These are phyloP conservation scores for Cyberlindnera maritima DNA, from an alignment of 805 yeast species.

Conservation along the genomic window DNA sequence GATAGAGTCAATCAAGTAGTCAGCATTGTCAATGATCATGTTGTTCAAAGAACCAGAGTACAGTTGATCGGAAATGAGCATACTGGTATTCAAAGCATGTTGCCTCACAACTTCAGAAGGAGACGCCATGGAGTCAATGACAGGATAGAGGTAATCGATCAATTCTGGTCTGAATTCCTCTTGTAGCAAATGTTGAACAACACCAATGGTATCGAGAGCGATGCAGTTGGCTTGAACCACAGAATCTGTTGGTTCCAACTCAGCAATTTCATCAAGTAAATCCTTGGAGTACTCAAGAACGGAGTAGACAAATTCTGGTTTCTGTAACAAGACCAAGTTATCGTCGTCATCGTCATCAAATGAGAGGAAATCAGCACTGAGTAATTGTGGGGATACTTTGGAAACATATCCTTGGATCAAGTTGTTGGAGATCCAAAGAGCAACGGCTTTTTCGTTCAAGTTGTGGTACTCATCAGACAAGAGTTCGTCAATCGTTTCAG, in stretches of 20 bases:
- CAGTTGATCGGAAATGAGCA: conserved; percentile 46
- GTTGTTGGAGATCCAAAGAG: conserved; percentile 39
- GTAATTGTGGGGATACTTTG: conserved; percentile 10
- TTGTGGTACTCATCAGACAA: conserved; percentile 20
- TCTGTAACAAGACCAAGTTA: conserved; percentile 14
- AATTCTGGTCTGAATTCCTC: conserved; percentile 44
- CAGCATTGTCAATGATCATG: conserved; percentile 66
- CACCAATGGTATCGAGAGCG: conserved; percentile 44
- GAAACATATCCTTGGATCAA: conserved; percentile 28
- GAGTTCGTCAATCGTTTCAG: conserved; percentile 21
- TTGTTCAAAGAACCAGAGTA: conserved; percentile 55
- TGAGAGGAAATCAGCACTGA: conserved; percentile 28
- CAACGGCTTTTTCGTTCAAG: conserved; percentile 24
- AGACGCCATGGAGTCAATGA: conserved; percentile 70
- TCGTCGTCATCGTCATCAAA: conserved; percentile 28
- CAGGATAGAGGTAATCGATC: conserved; percentile 68
- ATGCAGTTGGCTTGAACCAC: conserved; percentile 28
- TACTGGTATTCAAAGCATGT: conserved; percentile 52
- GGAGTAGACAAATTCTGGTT: conserved; percentile 29
- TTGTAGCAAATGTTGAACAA: conserved; percentile 28
- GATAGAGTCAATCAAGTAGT: conserved; percentile 78
- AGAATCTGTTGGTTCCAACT: conserved; percentile 10
- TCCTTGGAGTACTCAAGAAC: conserved; percentile 41
- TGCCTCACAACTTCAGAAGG: conserved; percentile 41
- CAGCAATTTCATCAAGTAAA: conserved; percentile 36